phyloP scores from a whole-genome alignment of 2,329 filamentous ascomycete genomes.

The Ophiostoma sp. region DNA sequence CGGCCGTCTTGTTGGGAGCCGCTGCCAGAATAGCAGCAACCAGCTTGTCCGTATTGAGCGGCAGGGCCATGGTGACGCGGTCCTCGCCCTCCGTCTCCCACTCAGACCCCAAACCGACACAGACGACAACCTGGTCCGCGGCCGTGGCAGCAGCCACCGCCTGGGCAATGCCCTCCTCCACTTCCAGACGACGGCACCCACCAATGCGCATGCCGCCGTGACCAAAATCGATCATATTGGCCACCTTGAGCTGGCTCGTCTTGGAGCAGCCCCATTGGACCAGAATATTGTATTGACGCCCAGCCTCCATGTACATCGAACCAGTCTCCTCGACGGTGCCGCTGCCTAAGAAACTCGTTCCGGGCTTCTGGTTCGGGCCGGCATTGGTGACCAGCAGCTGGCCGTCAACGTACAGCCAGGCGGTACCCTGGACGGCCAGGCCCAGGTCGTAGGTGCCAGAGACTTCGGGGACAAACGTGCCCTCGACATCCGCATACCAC shows the following conservation, averaged over 20 bases:
- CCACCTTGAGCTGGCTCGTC: slow-evolving; percentile 24
- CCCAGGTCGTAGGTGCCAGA: slow-evolving; percentile 38
- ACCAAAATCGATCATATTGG: slow-evolving; percentile 48
- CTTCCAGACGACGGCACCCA: slow-evolving; percentile 24
- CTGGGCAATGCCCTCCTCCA: slow-evolving; percentile 20
- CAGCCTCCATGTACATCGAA: slow-evolving; percentile 33
- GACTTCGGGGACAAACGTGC: slow-evolving; percentile 35
- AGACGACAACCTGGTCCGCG: slow-evolving; percentile 59
- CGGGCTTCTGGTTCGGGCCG: slow-evolving; percentile 36
- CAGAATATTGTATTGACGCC: slow-evolving; percentile 37
- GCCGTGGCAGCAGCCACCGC: slow-evolving; percentile 34
- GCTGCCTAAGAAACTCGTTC: slow-evolving; percentile 37
- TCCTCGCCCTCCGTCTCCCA: slow-evolving; percentile 33
- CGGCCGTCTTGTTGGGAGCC: slow-evolving; percentile 54
- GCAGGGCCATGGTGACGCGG: slow-evolving; percentile 29
- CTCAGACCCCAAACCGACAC: slow-evolving; percentile 56
- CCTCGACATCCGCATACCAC: slow-evolving; percentile 44
- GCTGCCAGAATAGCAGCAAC: slow-evolving; percentile 54
- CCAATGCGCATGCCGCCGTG: slow-evolving; percentile 41
- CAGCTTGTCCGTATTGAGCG: slow-evolving; percentile 27
- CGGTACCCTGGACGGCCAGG: slow-evolving; percentile 37
- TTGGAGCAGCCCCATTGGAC: slow-evolving; percentile 31
- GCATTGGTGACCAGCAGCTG: slow-evolving; percentile 39
- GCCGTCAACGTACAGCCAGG: slow-evolving; percentile 40
- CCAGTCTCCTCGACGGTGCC: slow-evolving; percentile 39